Evolutionary conservation across 1,284 basidiomycete genomes (phyloP), one percentile per base, ranked within the genome.

Genomic region (Pseudozyma tsukubaensis): DNA sequence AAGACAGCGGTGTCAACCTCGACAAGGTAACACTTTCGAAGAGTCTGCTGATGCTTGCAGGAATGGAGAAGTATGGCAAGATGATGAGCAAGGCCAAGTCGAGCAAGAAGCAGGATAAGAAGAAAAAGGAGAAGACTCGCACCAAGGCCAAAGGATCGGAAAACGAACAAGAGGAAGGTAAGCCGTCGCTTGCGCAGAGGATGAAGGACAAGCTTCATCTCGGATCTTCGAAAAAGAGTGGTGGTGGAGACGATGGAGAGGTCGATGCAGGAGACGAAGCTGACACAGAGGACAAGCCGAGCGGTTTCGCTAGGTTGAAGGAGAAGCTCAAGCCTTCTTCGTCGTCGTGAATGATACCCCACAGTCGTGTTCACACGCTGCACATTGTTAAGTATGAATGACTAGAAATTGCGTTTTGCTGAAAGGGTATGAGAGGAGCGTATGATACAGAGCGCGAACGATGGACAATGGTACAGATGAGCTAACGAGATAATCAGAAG

Each of bases 21-120:
- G 67, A 75, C 13, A 65, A 66, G 16, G 78, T 81, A 16, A 70
- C 73, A 4, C 54, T 81, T 1, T 71, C 66, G 4, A 81, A 80
- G 44, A 69, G 66, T 19, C 54, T 81, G 8, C 43, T 80, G 36
- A 50, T 80, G 45, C 60, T 81, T 3, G 59, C 59, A 0, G 78
- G 75, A 0, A 67, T 81, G 72, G 79, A 81, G 37, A 62, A 73
- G 57, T 80, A 81, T 53, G 78, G 78, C 13, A 73, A 75, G 49
- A 11, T 63, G 21, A 75, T 64, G 57, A 71, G 69, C 45, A 76
- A 72, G 50, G 51, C 62, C 19, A 80, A 80, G 52, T 50, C 47
- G 43, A 50, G 32, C 35, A 59, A 58, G 40, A 63, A 68, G 50
- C 48, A 59, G 21, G 59, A 67, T 19, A 44, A 21, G 19, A 70